Conservation (phyloP, 441 rosid species). For the Geranium incanum region DNA sequence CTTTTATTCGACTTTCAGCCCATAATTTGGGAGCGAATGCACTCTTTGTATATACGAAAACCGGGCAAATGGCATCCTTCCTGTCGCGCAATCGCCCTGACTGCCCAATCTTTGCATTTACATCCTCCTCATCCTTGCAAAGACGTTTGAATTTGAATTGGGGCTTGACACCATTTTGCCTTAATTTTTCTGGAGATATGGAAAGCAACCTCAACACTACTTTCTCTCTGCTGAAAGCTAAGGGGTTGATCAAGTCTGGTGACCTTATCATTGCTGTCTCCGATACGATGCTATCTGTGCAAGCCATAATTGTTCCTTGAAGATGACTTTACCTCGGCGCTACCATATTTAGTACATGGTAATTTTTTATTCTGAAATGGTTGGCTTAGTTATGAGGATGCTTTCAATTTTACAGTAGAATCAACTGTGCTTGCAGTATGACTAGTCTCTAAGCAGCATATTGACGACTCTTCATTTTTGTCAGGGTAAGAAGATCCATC, state of each 20-base stretch:
- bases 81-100: conserved; percentile 89
- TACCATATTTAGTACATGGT: not conserved
- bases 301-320: conserved; percentile 89
- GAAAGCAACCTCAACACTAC: conserved; percentile 84
- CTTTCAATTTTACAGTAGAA: conserved; percentile 5
- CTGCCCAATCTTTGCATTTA: conserved; percentile 96
- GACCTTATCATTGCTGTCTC: conserved; percentile 92
- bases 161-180: conserved; percentile 94
- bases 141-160: conserved; percentile 89
- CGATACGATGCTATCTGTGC: conserved; percentile 88
- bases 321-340: conserved; percentile 2
- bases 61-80: conserved; percentile 89
- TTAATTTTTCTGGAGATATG: conserved; percentile 89
- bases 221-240: conserved; percentile 80
- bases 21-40: conserved; percentile 89
- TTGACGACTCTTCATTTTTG: conserved; percentile 3
- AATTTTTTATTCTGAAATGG: not conserved
- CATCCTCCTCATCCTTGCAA: conserved; percentile 59
- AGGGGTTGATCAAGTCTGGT: conserved; percentile 96
- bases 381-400: not conserved
- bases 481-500: not conserved
- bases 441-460: not conserved
- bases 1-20: conserved; percentile 40
- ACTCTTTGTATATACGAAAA: conserved; percentile 81
- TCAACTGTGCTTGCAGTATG: not conserved